Evolutionary conservation across 768 basidiomycete species (phyloP).

Genomic region (Strobilomyces dryophilus): DNA sequence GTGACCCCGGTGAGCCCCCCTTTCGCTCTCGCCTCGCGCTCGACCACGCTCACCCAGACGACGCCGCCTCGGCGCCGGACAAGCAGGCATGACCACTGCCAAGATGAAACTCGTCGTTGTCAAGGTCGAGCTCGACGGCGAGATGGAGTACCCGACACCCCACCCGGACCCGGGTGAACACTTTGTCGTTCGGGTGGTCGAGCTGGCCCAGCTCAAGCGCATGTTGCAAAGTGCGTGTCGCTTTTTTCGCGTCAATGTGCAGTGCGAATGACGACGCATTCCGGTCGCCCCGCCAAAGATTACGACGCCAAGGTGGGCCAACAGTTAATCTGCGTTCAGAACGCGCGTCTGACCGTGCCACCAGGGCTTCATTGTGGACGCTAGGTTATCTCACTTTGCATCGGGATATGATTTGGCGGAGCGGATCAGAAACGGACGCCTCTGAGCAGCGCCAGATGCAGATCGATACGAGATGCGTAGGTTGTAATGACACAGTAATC

Average conservation of each 20-base stretch:
- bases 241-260: background rate
- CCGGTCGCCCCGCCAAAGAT: constrained; percentile 33
- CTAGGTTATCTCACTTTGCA: constrained; percentile 73
- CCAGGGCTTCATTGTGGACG: constrained; percentile 68
- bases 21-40: background rate
- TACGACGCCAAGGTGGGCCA: constrained; percentile 53
- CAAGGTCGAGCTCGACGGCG: constrained; percentile 59
- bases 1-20: constrained; percentile 59
- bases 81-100: constrained; percentile 84
- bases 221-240: constrained; percentile 62
- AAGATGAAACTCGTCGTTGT: constrained; percentile 87
- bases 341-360: background rate
- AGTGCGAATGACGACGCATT: background rate
- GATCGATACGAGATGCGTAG: background rate
- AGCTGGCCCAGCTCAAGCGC: constrained; percentile 55
- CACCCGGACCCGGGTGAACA: constrained; percentile 85
- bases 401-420: constrained; percentile 60
- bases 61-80: too few species aligned
- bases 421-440: constrained; percentile 28
- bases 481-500: background rate
- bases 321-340: background rate
- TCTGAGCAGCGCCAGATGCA: constrained; percentile 9
- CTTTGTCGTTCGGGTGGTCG: constrained; percentile 70
- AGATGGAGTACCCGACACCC: constrained; percentile 64
- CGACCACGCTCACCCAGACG: background rate